Evolutionary conservation across 2,329 filamentous ascomycete species (phyloP), one percentile per base, ranked within the genome.

Genomic region (Zymoseptoria tritici): DNA sequence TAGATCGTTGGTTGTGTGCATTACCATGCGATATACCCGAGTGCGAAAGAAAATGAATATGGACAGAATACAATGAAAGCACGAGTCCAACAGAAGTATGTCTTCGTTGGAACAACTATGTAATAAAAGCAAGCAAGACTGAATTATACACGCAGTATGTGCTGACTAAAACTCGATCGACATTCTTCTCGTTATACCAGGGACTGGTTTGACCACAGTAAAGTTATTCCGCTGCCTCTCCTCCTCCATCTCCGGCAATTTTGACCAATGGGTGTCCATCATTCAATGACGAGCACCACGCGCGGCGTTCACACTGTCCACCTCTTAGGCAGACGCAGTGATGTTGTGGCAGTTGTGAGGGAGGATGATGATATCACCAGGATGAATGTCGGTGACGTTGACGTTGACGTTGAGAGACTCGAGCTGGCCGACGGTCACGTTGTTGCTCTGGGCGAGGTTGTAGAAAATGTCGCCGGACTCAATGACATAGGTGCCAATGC

Each of bases 401-500:
- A 66, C 64, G 11, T 31, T 59, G 9, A 57, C 61, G 57, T 71
- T 70, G 3, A 67, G 54, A 3, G 64, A 64, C 60, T 62, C 49
- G 54, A 71, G 67, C 58, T 69, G 66, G 0, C 68, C 68, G 52
- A 64, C 50, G 8, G 58, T 63, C 9, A 63, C 66, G 16, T 52
- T 9, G 54, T 66, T 66, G 2, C 52, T 59, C 7, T 26, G 50
- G 0, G 67, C 67, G 26, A 71, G 54, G 13, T 69, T 62, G 26
- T 64, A 56, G 53, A 66, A 71, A 9, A 66, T 16, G 51, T 71
- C 68, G 4, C 67, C 68, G 11, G 53, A 20, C 22, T 59, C 29
- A 52, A 71, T 68, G n/a, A 9, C 57, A 59, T 68, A 70, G 4
- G 64, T 62, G 5, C 60, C 61, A 29, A 70, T 61, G 42, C 13